Percentiles rank a stretch among this genome's conserved stretches.
Evolutionary conservation across 2,329 filamentous ascomycete genomes (phyloP).

Genomic region (Eutypa lata): DNA sequence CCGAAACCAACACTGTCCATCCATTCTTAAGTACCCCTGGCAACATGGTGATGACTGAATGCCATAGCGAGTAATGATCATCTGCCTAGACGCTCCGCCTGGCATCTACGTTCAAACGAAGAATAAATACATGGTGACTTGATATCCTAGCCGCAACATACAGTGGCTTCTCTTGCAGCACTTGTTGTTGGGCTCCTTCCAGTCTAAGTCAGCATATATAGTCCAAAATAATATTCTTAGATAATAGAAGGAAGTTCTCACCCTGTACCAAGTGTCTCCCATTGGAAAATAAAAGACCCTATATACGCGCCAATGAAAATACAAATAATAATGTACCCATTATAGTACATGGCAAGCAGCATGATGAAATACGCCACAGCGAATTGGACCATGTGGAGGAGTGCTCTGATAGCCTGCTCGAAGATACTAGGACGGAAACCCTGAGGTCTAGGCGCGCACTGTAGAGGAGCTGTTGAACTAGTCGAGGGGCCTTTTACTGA

Average conservation of each 20-base stretch:
- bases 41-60: too few species aligned
- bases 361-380: conserved; percentile 77
- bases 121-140: background rate
- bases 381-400: conserved; percentile 69
- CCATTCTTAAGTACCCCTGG: too few species aligned
- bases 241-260: conserved; percentile 3
- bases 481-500: background rate
- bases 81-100: background rate
- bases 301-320: conserved; percentile 75
- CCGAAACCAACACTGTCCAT: too few species aligned
- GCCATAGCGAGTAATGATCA: too few species aligned
- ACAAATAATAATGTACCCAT: conserved; percentile 75
- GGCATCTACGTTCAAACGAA: background rate
- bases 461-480: background rate
- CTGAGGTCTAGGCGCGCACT: background rate
- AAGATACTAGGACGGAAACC: conserved; percentile 54
- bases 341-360: conserved; percentile 62
- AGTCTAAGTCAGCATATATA: conserved; percentile 3
- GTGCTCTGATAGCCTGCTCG: conserved; percentile 65
- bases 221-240: background rate
- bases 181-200: conserved; percentile 4
- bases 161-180: conserved; percentile 11
- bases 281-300: conserved; percentile 71
- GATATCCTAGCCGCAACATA: conserved; percentile 13
- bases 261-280: conserved; percentile 51